Percentiles rank a stretch among this genome's conserved stretches.
Conservation (phyloP, 108 stramenopile genomes). For the Aurantiochytrium sp. region DNA sequence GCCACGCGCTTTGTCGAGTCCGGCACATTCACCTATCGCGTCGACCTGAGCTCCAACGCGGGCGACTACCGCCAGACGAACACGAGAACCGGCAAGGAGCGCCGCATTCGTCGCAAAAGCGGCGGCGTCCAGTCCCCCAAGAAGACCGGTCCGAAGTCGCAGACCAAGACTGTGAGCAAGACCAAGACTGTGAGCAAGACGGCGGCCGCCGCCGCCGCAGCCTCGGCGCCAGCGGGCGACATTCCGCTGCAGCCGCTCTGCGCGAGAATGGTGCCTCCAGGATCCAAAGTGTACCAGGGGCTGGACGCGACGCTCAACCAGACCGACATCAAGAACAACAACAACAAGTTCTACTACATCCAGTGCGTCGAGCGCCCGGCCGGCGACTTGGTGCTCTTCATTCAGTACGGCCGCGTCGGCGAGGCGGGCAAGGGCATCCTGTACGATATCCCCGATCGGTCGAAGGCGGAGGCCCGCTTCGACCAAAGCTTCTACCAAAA, state of each 20-base stretch:
- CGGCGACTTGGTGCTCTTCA: constrained; percentile 30
- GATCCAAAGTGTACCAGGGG: constrained; percentile 31
- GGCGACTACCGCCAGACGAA: constrained; percentile 43
- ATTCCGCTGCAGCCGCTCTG: neutral
- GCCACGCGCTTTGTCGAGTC: constrained; percentile 42
- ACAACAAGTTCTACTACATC: constrained; percentile 57
- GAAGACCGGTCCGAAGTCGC: too few relatives aligned
- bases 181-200: too few relatives aligned
- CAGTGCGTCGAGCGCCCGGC: constrained; percentile 16
- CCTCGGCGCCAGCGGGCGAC: neutral
- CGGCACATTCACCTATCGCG: constrained; percentile 40
- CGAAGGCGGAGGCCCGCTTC: constrained; percentile 35
- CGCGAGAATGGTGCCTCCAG: neutral
- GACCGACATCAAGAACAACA: constrained; percentile 54
- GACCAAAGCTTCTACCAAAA: constrained; percentile 49
- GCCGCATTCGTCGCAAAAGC: constrained; percentile 33
- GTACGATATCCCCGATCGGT: constrained; percentile 32
- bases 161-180: too few relatives aligned
- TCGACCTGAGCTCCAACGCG: constrained; percentile 40
- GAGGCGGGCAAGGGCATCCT: constrained; percentile 22
- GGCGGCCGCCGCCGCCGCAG: too few relatives aligned
- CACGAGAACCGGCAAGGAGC: constrained; percentile 29
- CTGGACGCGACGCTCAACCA: constrained; percentile 51
- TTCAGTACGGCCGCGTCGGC: constrained; percentile 52
- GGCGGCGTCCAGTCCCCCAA: constrained; percentile 6